Evolutionary conservation across 257 asterid genomes (phyloP), one percentile per base, ranked within the genome.

Genomic region (Primulina huaijiensis): DNA sequence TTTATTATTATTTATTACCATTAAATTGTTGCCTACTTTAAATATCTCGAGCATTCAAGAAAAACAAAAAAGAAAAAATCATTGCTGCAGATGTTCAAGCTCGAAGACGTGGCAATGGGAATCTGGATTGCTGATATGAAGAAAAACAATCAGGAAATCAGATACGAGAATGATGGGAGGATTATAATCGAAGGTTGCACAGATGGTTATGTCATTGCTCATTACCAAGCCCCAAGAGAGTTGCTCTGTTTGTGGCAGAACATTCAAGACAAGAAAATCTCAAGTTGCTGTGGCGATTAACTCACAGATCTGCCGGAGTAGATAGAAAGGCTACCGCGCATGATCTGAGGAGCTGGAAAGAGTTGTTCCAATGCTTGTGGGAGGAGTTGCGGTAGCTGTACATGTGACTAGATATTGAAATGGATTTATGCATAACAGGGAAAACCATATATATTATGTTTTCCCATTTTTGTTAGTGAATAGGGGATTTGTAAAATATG

Each of bases 81-180:
- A 27, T 27, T 14, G 19, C 14, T 62, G 67, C 92, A 94, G 97
- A 87, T 94, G 83, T 94, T 94, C 78, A 94, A 89, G 87, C 96
- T 94, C 38, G 99, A 94, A 84, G 99, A 94, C 7, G 99, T 91
- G 8, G 95, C 97, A 8, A 91, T 94, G 99, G 99, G 97, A 37
- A 92, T 89, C 73, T 94, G 99, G 99, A 85, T 94, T 19, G 89
- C 85, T 1, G 96, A 86, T 64, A 82, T 94, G 92, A 86, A 82
- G 74, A 83, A 82, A 74, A 81, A 81, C 30, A 95, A 97, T 35
- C n/a, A 84, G 72, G 77, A 81, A 74, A 87, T 94, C 69, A 83
- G 69, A 69, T 94, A 94, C 60, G 87, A 86, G 78, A 86, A 78
- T 16, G 99, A 94, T 0, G 92, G 82, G 72, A 82, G 98, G 84